Evolutionary conservation across 306 rosid species (phyloP), one percentile per base, ranked within the genome.

Genomic region (Phaseolus lunatus): DNA sequence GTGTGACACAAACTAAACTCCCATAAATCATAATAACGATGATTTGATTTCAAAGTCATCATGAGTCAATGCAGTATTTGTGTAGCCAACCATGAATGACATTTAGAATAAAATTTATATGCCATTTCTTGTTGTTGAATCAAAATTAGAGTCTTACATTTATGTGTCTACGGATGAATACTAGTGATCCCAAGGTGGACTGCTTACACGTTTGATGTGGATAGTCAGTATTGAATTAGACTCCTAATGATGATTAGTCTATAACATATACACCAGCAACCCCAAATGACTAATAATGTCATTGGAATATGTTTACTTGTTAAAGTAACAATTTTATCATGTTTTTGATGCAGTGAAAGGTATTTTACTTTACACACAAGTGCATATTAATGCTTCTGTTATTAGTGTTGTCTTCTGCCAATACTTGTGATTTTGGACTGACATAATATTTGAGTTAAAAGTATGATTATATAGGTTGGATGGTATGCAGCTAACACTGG

Each of bases 11-110:
- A 70, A 77, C 26, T 54, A 27, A 53, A 16, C 81, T 62, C 50
- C 57, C 24, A 23, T 29, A 37, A 1, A 37, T 37, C 43, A 37
- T 37, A 37, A 37, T 37, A 63, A 70, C 26, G 37, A 78, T 53
- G 33, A 74, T 35, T 67, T 33, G n/a, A 54, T 73, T 76, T 81
- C 78, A 67, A 50, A 33, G 35, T 81, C 41, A 71, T 66, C 41
- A 31, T 16, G 52, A 78, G 75, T 78, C 81, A 77, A 61, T 67
- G 81, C 57, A 78, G 65, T 78, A 78, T 73, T 43, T 67, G 61
- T 26, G 27, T 41, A 77, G 64, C 76, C 73, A 80, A 84, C 67
- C 56, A 2, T 24, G 65, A 53, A 49, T 71, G 12, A 23, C 70
- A 47, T 47, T 65, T 49, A 72, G 20, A 59, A 58, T 13, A 27